Base-by-base conservation (phyloP, 768 basidiomycete genomes). In the Butyriboletus loyo region DNA sequence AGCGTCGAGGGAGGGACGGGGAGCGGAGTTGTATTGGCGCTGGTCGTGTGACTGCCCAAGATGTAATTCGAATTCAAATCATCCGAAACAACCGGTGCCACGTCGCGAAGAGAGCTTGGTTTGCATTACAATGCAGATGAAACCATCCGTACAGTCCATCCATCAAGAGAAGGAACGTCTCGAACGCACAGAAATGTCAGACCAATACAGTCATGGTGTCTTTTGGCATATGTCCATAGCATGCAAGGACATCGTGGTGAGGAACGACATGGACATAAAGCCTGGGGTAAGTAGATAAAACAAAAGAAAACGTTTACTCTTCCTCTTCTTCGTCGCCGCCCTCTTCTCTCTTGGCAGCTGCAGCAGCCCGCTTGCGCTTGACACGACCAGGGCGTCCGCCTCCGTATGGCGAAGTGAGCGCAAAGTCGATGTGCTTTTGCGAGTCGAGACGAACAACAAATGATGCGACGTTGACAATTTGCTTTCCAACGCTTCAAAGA, bases 381-480 rank as follows among this genome's bases (percentile, higher is more conserved):
- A 95, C 93, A 62, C 96, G 96, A 64, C 95, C 95, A 57, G 91
- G 78, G 55, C 89, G 86, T 62, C 89, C 95, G 66, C 96, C 96
- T 70, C 95, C 96, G 67, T 92, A 96, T 51, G 96, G 95, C 57
- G 94, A 97, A 53, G 89, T 95, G 63, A 95, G 86, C 40, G 96
- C 89, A 71, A 98, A 99, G 83, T 99, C 97, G 72, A 99, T 96
- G 83, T 99, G 97, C 71, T 98, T 98, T 83, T 98, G 95, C 55
- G 93, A 96, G 81, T 98, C 97, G 63, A 98, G 89, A 75, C 97
- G 93, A 64, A 99, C 96, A 70, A 98, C 90, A 73, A 98, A 98
- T 4, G 95, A 98, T 19, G 96, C 96, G 50, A 98, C 90, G 76
- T 97, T 94, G 78, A 99, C 97, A 58, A 98, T 92, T 75, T 99